phyloP scores from a whole-genome alignment of 2,329 filamentous ascomycete species.

The Cladosporium colombiae region DNA sequence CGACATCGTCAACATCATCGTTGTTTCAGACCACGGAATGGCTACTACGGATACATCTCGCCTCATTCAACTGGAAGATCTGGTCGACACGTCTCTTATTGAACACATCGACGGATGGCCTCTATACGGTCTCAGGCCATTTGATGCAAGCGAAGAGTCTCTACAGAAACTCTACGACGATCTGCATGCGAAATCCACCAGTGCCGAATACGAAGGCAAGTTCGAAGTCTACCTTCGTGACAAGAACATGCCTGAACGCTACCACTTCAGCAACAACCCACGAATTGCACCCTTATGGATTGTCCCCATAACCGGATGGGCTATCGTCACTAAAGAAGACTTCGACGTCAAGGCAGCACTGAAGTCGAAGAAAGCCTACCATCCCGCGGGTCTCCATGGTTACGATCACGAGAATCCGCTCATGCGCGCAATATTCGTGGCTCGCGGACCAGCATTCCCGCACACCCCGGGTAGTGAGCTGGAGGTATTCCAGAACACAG shows the following conservation, averaged over 20 bases:
- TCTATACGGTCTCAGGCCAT: constrained; percentile 81
- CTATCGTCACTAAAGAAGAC: constrained; percentile 77
- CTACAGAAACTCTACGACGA: constrained; percentile 67
- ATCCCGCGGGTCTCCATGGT: constrained; percentile 83
- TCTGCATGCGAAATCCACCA: constrained; percentile 53
- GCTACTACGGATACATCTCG: constrained; percentile 82
- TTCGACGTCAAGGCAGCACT: constrained; percentile 72
- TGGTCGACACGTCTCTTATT: constrained; percentile 75
- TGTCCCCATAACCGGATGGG: constrained; percentile 89
- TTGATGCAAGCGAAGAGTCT: constrained; percentile 58
- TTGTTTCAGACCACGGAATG: constrained; percentile 99
- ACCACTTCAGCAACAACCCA: constrained; percentile 84
- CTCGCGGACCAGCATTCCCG: constrained; percentile 87
- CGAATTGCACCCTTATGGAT: constrained; percentile 96
- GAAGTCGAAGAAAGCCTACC: constrained; percentile 66
- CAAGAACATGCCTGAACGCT: constrained; percentile 85
- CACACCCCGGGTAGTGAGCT: constrained; percentile 79
- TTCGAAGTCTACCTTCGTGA: constrained; percentile 87
- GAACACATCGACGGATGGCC: constrained; percentile 94
- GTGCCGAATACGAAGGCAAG: constrained; percentile 63
- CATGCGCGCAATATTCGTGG: constrained; percentile 95
- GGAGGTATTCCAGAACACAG: constrained; percentile 84
- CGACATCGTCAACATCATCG: constrained; percentile 83
- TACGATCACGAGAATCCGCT: constrained; percentile 94
- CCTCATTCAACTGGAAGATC: constrained; percentile 84